Evolutionary conservation across 495 filamentous ascomycete species (phyloP).

Genomic region (Baudoinia panamericana): DNA sequence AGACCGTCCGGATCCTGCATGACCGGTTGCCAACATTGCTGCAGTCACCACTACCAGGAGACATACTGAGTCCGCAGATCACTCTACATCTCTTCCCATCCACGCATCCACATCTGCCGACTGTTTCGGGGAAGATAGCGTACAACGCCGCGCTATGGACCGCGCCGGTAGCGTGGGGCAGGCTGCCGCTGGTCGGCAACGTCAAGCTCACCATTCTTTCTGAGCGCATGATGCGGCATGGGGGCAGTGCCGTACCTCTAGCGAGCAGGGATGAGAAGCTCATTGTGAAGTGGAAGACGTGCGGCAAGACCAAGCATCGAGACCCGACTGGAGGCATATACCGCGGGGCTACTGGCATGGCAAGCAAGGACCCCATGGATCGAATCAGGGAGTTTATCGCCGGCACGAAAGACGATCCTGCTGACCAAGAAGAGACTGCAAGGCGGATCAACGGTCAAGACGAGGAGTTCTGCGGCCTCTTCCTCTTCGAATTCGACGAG

Average conservation of each 20-base stretch:
- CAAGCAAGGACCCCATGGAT: constrained; percentile 35
- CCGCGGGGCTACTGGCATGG: constrained; percentile 27
- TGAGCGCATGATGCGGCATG: constrained; percentile 66
- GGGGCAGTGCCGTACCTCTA: constrained; percentile 23
- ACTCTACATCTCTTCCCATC: constrained; percentile 92
- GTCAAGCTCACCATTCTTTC: constrained; percentile 74
- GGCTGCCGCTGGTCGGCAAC: constrained; percentile 76
- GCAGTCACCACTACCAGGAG: constrained; percentile 65
- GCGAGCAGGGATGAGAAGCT: constrained; percentile 50
- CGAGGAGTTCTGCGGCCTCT: constrained; percentile 64
- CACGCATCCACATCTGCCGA: constrained; percentile 88
- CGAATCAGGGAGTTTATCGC: constrained; percentile 39
- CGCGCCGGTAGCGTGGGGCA: constrained; percentile 87
- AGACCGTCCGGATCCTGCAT: constrained; percentile 77
- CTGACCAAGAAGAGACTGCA: neutral
- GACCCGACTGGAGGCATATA: constrained; percentile 30
- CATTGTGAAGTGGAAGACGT: constrained; percentile 74
- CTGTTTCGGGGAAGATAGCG: constrained; percentile 73
- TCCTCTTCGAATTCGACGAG: constrained; percentile 91
- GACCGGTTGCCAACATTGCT: constrained; percentile 75
- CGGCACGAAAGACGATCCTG: constrained; percentile 2
- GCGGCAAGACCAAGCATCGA: constrained; percentile 32
- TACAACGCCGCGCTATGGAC: constrained; percentile 94
- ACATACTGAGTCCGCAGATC: constrained; percentile 79
- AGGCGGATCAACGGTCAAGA: constrained; percentile 5